Conservation (phyloP, 345 rosid species). For the Citrus mangshanensis region DNA sequence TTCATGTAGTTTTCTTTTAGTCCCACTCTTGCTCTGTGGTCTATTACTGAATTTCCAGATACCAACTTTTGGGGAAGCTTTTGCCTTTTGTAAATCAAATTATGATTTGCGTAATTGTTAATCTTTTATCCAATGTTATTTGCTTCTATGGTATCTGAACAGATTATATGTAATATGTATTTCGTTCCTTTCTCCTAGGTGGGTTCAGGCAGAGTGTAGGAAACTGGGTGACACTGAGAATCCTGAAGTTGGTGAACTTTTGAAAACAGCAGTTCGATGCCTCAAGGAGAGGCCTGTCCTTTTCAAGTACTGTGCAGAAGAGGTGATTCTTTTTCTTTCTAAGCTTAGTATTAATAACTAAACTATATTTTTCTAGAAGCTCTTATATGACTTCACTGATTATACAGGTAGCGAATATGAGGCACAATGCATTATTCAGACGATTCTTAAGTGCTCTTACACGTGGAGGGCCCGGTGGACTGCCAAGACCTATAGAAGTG, state of each 20-base stretch:
- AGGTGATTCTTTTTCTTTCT: constrained; percentile 49
- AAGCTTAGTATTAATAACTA: constrained; percentile 2
- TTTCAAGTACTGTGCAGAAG: constrained; percentile 99
- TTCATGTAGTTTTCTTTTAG: background rate
- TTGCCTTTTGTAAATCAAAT: background rate
- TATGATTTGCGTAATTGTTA: background rate
- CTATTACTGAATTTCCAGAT: background rate
- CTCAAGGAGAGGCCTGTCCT: constrained; percentile 95
- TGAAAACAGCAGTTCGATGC: constrained; percentile 79
- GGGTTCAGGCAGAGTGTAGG: constrained; percentile 99
- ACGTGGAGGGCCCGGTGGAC: constrained; percentile 97
- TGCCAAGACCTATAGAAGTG: constrained; percentile 99
- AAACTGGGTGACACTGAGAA: constrained; percentile 90
- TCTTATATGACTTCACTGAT: constrained; percentile 9
- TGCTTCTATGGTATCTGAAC: background rate
- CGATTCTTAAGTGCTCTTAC: constrained; percentile 98
- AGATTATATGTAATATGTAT: background rate
- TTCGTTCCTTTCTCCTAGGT: constrained; percentile 47
- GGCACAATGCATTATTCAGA: constrained; percentile 95
- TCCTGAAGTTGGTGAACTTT: constrained; percentile 86
- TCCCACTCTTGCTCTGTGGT: background rate
- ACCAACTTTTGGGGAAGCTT: background rate
- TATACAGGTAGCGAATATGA: constrained; percentile 87
- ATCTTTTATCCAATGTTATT: background rate
- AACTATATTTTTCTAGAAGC: constrained; percentile 4